Base-by-base conservation (phyloP, 345 rosid genomes). In the Sonneratia alba region DNA sequence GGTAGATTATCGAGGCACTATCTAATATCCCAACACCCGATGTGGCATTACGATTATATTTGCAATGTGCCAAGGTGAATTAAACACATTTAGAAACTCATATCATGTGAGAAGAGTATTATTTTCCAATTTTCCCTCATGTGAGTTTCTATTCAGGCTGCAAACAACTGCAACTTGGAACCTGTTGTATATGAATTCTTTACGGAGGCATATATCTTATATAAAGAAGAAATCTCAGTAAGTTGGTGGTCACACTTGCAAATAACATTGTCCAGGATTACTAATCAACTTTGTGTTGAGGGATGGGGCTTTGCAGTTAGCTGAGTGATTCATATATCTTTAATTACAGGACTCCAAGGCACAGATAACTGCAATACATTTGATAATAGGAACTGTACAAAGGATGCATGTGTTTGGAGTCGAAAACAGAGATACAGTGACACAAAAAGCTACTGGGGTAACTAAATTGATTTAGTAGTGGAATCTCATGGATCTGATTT, bases 381-480 rank as follows among this genome's bases (percentile, higher is more conserved):
- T 92, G 70, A 91, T 95, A 68, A 87, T 92, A 68, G 99, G 99
- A 75, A 95, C 99, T 59, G 90, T 95, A 69, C 99, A 95, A 76
- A 90, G 97, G 88, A 92, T 92, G 96, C 92, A 88, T 81, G 96
- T 95, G 53, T 95, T 95, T 79, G 98, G 99, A 69, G 91, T 92
- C 68, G 99, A 95, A 80, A 95, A 95, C 76, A 89, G 97, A 81
- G 98, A 94, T 82, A 94, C 98, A 27, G 82, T 94, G 77, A 91
- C 97, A 10, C 97, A 91, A 75, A 94, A 95, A 81, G 96, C 99
- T 48, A 90, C 87, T 0, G 99, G 99, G 98, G 99, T 95, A 91
- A 76, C 75, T 27, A 68, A 32, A 75, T 62, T 73, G 62, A 65
- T 66, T 63, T 21, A 56, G 42, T 49, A 72, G 2, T 27, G 40